Percentiles rank a stretch among this genome's conserved stretches.
phyloP scores from a whole-genome alignment of 805 yeast species.

The Candida ascalaphidarum region DNA sequence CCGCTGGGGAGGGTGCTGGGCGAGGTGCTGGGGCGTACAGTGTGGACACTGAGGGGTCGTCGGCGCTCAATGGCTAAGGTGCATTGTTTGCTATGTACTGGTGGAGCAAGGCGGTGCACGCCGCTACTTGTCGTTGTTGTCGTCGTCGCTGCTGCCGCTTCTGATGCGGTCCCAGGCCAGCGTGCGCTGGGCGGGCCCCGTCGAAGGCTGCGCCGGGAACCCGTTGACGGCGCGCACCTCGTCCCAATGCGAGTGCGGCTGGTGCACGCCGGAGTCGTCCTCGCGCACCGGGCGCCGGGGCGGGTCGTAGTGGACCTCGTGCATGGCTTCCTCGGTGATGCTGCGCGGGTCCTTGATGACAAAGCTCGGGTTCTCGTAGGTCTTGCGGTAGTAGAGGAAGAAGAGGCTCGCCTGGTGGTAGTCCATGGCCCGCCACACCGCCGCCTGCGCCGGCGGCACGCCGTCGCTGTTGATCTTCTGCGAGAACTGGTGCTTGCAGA shows the following conservation, averaged over 20 bases:
- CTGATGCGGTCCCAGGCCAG: constrained; percentile 16
- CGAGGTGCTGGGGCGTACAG: too few species aligned
- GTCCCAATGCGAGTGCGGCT: constrained; percentile 24
- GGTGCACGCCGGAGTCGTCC: constrained; percentile 1
- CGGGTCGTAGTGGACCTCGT: constrained; percentile 21
- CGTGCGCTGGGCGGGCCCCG: not conserved
- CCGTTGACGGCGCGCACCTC: constrained; percentile 23
- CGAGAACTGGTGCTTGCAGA: constrained; percentile 20
- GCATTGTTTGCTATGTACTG: constrained; percentile 3
- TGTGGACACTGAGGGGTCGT: too few species aligned
- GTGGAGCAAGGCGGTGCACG: too few species aligned
- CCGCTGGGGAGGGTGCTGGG: too few species aligned
- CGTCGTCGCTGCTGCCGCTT: too few species aligned
- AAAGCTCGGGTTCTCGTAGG: constrained; percentile 42
- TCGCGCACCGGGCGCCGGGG: constrained; percentile 2
- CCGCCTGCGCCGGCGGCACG: constrained; percentile 9
- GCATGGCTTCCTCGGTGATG: constrained; percentile 15
- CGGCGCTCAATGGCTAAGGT: too few species aligned
- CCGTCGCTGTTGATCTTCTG: constrained; percentile 15
- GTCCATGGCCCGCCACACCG: constrained; percentile 28
- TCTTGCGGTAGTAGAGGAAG: constrained; percentile 43
- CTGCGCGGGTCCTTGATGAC: constrained; percentile 49
- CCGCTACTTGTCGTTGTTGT: too few species aligned
- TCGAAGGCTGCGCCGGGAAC: constrained; percentile 4
- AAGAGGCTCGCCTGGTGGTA: constrained; percentile 26